Evolutionary conservation across 768 basidiomycete genomes (phyloP).

Genomic region (Saitozyma sp.): DNA sequence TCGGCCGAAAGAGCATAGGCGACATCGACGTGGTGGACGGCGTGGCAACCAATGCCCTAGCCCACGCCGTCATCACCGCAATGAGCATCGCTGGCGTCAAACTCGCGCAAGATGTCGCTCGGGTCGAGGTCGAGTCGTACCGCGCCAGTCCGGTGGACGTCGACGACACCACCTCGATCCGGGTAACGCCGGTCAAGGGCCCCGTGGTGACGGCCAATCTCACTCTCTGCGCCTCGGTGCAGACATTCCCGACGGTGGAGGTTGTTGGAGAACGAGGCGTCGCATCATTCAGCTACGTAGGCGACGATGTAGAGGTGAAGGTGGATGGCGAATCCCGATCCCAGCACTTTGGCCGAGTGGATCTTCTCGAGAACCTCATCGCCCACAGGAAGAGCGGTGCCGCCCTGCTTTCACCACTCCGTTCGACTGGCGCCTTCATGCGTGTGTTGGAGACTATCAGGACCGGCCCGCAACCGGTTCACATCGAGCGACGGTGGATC

Average conservation of each 20-base stretch:
- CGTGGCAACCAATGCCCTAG: constrained; percentile 16
- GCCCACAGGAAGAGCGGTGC: constrained; percentile 7
- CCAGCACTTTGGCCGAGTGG: constrained; percentile 1
- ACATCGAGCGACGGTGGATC: constrained; percentile 9
- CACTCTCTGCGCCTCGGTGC: constrained; percentile 13
- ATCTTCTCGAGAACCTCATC: constrained; percentile 14
- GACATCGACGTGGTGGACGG: constrained; percentile 12
- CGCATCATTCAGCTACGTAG: constrained; percentile 6
- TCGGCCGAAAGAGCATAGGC: constrained; percentile 10
- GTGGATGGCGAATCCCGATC: background rate
- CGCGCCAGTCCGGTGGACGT: constrained; percentile 13
- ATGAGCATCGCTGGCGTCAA: constrained; percentile 10
- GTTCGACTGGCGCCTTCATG: constrained; percentile 13
- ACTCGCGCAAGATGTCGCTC: background rate
- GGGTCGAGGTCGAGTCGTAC: constrained; percentile 14
- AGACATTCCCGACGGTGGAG: constrained; percentile 6
- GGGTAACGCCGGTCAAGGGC: background rate
- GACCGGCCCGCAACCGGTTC: background rate
- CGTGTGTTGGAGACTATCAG: constrained; percentile 9
- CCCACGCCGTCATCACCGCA: constrained; percentile 16
- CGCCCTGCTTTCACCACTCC: constrained; percentile 4
- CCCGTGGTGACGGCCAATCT: constrained; percentile 1
- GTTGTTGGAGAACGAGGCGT: constrained; percentile 10
- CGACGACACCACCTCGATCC: constrained; percentile 13
- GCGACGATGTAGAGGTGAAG: background rate